A percentile compares a stretch with the other conserved stretches of the same genome.
These are phyloP conservation scores for Hanseniaspora mollemarum DNA, from an alignment of 805 yeast species.

Conservation along the genomic window DNA sequence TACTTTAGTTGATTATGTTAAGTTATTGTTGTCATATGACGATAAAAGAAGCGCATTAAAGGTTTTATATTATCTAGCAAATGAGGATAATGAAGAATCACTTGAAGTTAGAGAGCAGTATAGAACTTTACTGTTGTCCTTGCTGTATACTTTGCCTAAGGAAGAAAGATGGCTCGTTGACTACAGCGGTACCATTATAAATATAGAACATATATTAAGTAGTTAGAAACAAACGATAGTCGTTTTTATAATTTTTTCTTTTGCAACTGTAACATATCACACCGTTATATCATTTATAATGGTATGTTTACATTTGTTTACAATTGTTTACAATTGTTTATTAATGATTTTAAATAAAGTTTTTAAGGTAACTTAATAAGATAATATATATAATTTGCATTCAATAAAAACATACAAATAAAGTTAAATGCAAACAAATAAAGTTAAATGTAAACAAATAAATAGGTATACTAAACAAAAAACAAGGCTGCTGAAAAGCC, in stretches of 20 bases:
- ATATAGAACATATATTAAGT: neutral
- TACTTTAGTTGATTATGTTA: slow-evolving; percentile 4
- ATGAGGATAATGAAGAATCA: neutral
- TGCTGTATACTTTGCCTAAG: slow-evolving; percentile 4
- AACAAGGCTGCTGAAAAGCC: too few species aligned
- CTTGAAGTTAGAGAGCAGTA: neutral
- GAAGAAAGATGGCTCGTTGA: slow-evolving; percentile 3
- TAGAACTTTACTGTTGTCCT: neutral
- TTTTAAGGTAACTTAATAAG: neutral
- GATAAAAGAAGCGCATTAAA: slow-evolving; percentile 10
- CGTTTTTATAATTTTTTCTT: neutral
- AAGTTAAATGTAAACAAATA: neutral
- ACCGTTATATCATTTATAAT: too few species aligned
- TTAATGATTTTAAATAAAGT: neutral
- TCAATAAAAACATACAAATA: neutral
- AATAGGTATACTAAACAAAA: too few species aligned
- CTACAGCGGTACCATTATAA: neutral
- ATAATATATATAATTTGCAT: neutral
- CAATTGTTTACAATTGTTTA: neutral
- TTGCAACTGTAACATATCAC: neutral
- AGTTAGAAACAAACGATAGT: too few species aligned
- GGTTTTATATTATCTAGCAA: neutral
- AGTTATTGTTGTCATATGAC: slow-evolving; percentile 10
- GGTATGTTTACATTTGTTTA: neutral
- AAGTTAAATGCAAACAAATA: neutral